These are phyloP conservation scores for Tulasnella sp. DNA, from an alignment of 768 basidiomycete species.

Conservation along the genomic window DNA sequence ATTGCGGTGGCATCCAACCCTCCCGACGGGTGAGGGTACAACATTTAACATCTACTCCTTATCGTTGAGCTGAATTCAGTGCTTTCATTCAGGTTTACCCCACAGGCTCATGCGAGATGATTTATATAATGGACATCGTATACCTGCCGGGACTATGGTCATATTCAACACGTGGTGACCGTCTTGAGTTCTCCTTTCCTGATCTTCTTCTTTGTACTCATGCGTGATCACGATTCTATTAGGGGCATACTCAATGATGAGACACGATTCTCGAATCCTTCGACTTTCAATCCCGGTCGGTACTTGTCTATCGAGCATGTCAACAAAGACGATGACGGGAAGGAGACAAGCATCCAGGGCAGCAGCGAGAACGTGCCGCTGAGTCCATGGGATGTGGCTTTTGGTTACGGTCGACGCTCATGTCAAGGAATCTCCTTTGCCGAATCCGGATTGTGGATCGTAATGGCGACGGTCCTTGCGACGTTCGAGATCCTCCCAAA, in stretches of 20 bases:
- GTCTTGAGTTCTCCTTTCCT: background rate
- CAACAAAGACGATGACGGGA: too few relatives aligned
- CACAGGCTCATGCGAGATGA: conserved; percentile 14
- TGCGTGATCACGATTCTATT: background rate
- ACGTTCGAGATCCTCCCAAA: background rate
- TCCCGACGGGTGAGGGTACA: background rate
- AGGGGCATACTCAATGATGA: background rate
- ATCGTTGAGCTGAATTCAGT: background rate
- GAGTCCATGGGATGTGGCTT: background rate
- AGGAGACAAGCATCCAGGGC: background rate
- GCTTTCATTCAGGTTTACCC: background rate
- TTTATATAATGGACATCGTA: conserved; percentile 14
- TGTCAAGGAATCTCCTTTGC: background rate
- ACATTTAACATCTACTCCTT: too few relatives aligned
- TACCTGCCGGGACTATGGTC: conserved; percentile 11
- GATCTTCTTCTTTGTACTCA: background rate
- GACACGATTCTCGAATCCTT: background rate
- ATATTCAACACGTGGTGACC: conserved; percentile 16
- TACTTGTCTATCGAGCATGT: too few relatives aligned
- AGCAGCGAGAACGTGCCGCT: background rate
- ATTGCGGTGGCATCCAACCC: background rate
- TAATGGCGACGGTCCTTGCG: background rate
- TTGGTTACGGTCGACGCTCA: conserved; percentile 1
- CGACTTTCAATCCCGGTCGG: background rate
- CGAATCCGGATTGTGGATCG: background rate